Evolutionary conservation across 2,329 filamentous ascomycete genomes (phyloP), one percentile per base, ranked within the genome.

Genomic region (Pestalotiopsis fici): DNA sequence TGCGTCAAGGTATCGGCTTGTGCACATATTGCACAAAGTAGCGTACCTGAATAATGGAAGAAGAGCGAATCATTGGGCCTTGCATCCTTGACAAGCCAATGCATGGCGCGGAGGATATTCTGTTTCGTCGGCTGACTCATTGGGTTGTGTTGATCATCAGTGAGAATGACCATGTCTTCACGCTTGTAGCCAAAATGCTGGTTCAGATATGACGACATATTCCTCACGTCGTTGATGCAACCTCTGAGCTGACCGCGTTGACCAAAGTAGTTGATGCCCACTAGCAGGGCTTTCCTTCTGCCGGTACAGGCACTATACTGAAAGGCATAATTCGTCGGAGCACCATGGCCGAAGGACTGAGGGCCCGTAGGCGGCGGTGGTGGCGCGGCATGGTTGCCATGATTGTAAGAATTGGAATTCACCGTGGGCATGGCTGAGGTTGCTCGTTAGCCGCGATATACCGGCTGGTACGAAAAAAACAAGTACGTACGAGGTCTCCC

Each of bases 61-160:
- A 98, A 98, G 6, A 98, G 86, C 4, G 95, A 97, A 78, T 98
- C 95, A 77, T 98, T 97, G 0, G 94, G 93, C 67, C 88, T 88
- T 4, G 95, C 95, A 76, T 97, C 95, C 81, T 97, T 97, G 67
- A 98, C 94, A 23, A 98, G 83, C 95, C 95, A 98, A 78, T 98
- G 95, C 95, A 98, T 98, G 35, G 95, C 95, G 65, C 95, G 89
- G 47, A 98, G 81, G 66, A 98, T 97, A 77, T 98, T 98, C 72
- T 93, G 92, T 80, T 98, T 98, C 4, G 94, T 97, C 9, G 95
- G 95, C 82, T 97, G 94, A 81, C 94, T 97, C 93, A 98, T 97
- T 28, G 94, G 93, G 74, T 97, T 97, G 78, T 97, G 94, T 82
- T 98, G 95, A 78, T 98, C 95, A 77, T 98, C 95, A 50, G 95